Evolutionary conservation across 331 rosid species (phyloP).

Genomic region (Cydonia oblonga): DNA sequence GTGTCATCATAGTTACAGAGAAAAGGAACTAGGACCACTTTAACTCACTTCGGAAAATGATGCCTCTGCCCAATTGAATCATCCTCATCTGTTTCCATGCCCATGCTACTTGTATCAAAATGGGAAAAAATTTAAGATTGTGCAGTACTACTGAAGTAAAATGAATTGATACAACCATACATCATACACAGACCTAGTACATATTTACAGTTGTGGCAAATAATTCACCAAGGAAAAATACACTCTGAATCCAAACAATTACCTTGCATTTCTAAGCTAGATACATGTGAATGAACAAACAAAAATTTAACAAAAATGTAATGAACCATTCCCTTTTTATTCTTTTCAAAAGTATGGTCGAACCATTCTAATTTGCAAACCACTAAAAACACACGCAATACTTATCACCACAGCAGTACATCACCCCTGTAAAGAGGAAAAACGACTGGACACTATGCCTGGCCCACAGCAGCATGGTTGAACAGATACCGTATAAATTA

Average conservation of each 20-base stretch:
- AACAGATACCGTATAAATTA: background rate
- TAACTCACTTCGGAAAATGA: constrained; percentile 75
- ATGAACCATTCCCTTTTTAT: too few relatives aligned
- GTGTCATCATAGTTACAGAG: constrained; percentile 1
- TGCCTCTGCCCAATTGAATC: constrained; percentile 28
- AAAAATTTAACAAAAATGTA: background rate
- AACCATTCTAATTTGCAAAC: background rate
- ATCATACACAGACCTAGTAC: background rate
- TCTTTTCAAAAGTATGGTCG: too few relatives aligned
- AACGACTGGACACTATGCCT: background rate
- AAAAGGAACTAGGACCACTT: constrained; percentile 11
- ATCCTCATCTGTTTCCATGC: constrained; percentile 29
- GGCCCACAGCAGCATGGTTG: background rate
- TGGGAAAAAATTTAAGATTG: background rate
- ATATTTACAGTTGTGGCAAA: background rate
- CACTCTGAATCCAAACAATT: background rate
- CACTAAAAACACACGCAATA: background rate
- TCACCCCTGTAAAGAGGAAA: background rate
- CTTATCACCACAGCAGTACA: background rate
- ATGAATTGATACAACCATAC: background rate
- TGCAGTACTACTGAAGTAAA: background rate
- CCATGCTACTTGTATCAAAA: constrained; percentile 25
- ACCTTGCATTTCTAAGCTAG: background rate
- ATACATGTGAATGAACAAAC: background rate
- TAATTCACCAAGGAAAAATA: background rate